Evolutionary conservation across 805 yeast genomes (phyloP).

Genomic region (Ogataea siamensis): DNA sequence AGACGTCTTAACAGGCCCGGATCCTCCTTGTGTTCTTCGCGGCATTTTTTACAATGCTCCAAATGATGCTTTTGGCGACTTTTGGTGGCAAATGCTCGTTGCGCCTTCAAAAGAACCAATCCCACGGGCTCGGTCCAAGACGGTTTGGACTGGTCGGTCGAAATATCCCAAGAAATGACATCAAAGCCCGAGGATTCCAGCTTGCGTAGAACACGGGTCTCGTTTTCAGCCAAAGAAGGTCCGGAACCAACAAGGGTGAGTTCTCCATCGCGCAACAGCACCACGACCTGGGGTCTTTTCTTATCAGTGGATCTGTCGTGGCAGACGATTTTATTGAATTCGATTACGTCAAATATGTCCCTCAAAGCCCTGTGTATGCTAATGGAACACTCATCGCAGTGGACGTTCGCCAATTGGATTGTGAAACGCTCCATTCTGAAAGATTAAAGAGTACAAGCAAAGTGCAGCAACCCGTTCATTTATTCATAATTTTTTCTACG

Average conservation of each 20-base stretch:
- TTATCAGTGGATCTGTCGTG: conserved; percentile 4
- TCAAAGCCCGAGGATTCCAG: conserved; percentile 40
- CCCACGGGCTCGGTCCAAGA: conserved; percentile 18
- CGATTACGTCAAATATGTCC: conserved; percentile 19
- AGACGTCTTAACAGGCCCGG: conserved; percentile 3
- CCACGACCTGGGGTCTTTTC: conserved; percentile 20
- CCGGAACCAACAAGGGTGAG: conserved; percentile 30
- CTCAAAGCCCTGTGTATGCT: conserved; percentile 35
- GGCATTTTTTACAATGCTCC: conserved; percentile 43
- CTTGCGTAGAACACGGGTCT: conserved; percentile 28
- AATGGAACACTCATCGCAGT: conserved; percentile 52
- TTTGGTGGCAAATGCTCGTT: conserved; percentile 8
- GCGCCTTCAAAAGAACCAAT: conserved; percentile 15
- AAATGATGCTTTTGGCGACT: conserved; percentile 34
- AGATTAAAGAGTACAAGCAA: background rate
- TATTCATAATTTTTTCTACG: conserved; percentile 6
- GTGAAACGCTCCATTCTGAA: conserved; percentile 25
- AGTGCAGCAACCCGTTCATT: background rate
- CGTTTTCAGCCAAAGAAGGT: conserved; percentile 18
- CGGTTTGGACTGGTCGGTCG: conserved; percentile 9
- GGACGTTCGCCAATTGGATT: conserved; percentile 44
- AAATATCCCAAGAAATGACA: conserved; percentile 23
- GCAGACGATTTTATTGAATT: conserved; percentile 16
- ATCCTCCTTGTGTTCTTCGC: conserved; percentile 24
- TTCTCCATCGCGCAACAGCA: conserved; percentile 27